Percentiles rank a stretch among this genome's conserved stretches.
Evolutionary conservation across 129 eudicot species (phyloP).

Genomic region (Kitagawia praeruptora): DNA sequence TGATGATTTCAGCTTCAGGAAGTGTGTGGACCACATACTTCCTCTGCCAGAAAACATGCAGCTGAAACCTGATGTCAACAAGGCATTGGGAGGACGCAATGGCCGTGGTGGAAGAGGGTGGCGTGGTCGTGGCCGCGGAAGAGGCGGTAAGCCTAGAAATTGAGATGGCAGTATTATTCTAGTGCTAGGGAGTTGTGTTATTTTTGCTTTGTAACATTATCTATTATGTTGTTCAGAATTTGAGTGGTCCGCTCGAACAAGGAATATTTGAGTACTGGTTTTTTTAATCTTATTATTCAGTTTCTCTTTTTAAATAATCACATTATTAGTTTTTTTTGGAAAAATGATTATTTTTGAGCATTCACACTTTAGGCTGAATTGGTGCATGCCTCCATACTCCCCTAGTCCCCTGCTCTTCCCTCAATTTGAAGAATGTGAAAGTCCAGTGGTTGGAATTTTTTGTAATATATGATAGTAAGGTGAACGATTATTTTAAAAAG

Average conservation of each 20-base stretch:
- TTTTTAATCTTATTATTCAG: neutral
- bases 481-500: no score
- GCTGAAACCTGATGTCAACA: slow-evolving; percentile 56
- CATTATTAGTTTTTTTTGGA: no score
- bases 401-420: neutral
- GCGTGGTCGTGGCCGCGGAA: slow-evolving; percentile 23
- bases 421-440: no score
- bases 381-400: neutral
- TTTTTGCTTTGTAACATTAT: neutral
- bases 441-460: no score
- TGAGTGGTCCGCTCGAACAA: neutral
- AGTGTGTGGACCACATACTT: slow-evolving; percentile 89
- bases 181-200: slow-evolving; percentile 2
- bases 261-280: neutral
- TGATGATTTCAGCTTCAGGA: slow-evolving; percentile 96
- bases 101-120: slow-evolving; percentile 18
- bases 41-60: slow-evolving; percentile 94
- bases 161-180: slow-evolving; percentile 16
- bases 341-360: neutral
- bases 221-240: neutral
- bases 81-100: slow-evolving; percentile 52
- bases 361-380: neutral
- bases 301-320: neutral
- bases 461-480: no score
- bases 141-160: slow-evolving; percentile 42